Base-by-base conservation (phyloP, 345 rosid species). In the Populus tremula region DNA sequence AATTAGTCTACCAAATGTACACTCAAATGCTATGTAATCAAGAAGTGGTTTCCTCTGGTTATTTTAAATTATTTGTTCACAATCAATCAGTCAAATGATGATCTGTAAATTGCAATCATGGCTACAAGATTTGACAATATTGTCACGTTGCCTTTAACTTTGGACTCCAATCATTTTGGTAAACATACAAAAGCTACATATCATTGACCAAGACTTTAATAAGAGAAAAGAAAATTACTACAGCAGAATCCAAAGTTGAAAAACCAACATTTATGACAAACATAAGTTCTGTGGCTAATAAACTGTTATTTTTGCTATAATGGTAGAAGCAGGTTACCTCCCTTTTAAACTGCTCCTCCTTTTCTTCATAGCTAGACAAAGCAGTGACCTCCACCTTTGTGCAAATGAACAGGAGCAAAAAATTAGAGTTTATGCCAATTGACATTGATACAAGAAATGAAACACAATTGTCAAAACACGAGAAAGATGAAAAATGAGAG, bases 311-410 rank as follows among this genome's bases (percentile, higher is more conserved):
- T 70, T 63, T 10, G 16, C 5, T 25, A 53, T 1, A 68, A 16
- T 13, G 38, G 21, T 49, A 68, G n/a, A n/a, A 68, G 78, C 82
- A 82, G 76, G 35, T 38, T 76, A 83, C 86, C 86, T 83, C 78
- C 74, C 77, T 78, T 70, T 80, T 77, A 59, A 83, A 83, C 70
- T 83, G 78, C 27, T 80, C 73, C 76, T 83, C 86, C 73, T 83
- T 80, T 67, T 80, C 83, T 83, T 83, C 83, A 80, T 76, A 83
- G 79, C 83, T 77, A 49, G 86, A 66, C 77, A 83, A 77, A 49
- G 86, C 86, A 74, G 78, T 80, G 72, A 83, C 79, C 80, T 80
- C 83, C 59, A 80, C 83, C 86, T 83, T 79, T 67, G 79, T 39
- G 31, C 29, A 36, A 78, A 54, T 33, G 9, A 75, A 54, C 36